phyloP scores from a whole-genome alignment of 495 filamentous ascomycete genomes.

The Cenococcum geophilum region DNA sequence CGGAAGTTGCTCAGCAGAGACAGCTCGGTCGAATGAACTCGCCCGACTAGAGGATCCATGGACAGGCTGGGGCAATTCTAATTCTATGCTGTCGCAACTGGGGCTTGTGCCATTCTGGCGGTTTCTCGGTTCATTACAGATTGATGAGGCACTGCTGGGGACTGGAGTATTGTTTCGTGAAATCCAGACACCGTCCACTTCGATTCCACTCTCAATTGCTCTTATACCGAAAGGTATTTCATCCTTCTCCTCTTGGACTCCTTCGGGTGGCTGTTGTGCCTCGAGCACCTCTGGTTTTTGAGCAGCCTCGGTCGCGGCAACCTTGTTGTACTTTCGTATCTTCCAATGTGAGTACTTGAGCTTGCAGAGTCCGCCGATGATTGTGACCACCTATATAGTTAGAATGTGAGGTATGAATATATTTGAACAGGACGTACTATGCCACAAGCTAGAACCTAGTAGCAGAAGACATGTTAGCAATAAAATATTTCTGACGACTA shows the following conservation, averaged over 20 bases:
- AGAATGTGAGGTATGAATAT: constrained; percentile 27
- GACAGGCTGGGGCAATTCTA: constrained; percentile 18
- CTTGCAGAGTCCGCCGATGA: constrained; percentile 48
- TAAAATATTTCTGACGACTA: not conserved
- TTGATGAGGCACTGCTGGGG: constrained; percentile 32
- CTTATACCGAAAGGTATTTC: constrained; percentile 84
- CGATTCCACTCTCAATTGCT: constrained; percentile 78
- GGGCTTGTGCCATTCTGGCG: constrained; percentile 15
- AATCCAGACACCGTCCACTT: constrained; percentile 86
- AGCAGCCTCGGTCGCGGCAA: constrained; percentile 59
- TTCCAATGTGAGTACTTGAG: constrained; percentile 57
- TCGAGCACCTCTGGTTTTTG: constrained; percentile 47
- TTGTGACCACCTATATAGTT: constrained; percentile 44
- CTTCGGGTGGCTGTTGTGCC: constrained; percentile 40
- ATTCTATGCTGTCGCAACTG: constrained; percentile 16
- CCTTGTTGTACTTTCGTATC: constrained; percentile 56
- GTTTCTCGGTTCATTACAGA: constrained; percentile 9
- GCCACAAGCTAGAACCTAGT: constrained; percentile 34
- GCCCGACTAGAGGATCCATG: constrained; percentile 22
- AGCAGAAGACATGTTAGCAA: constrained; percentile 14
- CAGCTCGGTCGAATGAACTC: constrained; percentile 30
- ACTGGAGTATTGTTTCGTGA: constrained; percentile 58
- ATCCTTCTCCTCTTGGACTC: constrained; percentile 38
- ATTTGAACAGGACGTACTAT: constrained; percentile 40
- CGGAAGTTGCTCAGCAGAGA: constrained; percentile 29